Evolutionary conservation across 1,284 basidiomycete species (phyloP).

Genomic region (Takashimella tepidaria): DNA sequence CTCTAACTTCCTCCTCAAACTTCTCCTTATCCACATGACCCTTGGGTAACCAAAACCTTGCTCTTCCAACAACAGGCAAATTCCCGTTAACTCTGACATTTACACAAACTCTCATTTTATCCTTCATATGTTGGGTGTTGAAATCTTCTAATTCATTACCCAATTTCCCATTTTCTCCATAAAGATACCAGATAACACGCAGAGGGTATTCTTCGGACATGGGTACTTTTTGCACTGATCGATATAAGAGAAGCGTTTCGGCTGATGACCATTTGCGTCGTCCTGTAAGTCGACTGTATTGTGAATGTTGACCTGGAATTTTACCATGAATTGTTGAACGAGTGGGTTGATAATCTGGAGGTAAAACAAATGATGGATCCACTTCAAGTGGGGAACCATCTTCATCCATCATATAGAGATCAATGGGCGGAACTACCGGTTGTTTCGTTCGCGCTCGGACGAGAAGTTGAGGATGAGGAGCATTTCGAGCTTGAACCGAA

Average conservation of each 20-base stretch:
- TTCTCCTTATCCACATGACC: neutral
- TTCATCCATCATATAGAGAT: constrained; percentile 26
- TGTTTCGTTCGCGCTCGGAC: neutral
- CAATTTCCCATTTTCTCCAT: constrained; percentile 28
- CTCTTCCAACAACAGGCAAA: neutral
- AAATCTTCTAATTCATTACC: constrained; percentile 18
- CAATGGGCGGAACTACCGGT: too few relatives aligned
- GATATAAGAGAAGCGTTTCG: constrained; percentile 33
- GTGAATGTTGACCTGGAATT: constrained; percentile 8
- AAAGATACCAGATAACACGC: constrained; percentile 27
- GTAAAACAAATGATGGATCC: constrained; percentile 16
- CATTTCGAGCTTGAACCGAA: neutral
- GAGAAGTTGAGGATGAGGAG: neutral
- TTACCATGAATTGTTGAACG: constrained; percentile 20
- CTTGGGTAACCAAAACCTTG: neutral
- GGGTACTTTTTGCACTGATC: constrained; percentile 37
- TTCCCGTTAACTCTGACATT: neutral
- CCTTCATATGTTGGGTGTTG: constrained; percentile 41
- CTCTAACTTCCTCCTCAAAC: constrained; percentile 1
- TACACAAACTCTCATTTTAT: constrained; percentile 29
- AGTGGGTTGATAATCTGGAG: constrained; percentile 5
- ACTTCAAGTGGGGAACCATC: constrained; percentile 19
- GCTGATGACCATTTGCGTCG: constrained; percentile 22
- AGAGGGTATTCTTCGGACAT: constrained; percentile 25
- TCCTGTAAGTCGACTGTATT: constrained; percentile 25